Base-by-base conservation (phyloP, 2,329 filamentous ascomycete species). In the Nemania sp. region DNA sequence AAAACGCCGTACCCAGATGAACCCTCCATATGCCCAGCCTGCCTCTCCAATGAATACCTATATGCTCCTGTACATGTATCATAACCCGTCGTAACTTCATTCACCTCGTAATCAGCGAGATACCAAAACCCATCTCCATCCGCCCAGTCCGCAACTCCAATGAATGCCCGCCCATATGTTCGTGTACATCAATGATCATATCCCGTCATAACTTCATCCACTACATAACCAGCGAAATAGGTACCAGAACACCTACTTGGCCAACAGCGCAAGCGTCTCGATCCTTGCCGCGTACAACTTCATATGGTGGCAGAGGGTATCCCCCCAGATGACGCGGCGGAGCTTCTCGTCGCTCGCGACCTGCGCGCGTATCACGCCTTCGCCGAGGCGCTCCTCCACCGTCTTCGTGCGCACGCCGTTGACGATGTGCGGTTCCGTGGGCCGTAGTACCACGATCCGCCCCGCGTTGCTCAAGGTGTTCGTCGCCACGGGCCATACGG, bases 291-390 rank as follows among this genome's bases (percentile, higher is more conserved):
- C 82, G 71, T 96, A 96, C 17, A 94, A 66, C 54, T 77, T 82
- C 91, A 96, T 95, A 62, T 85, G 78, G 73, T 95, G 91, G 68
- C 85, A 88, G 37, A 90, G 76, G 0, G 89, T 88, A 68, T 96
- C 90, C 0, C 91, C 91, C 80, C 91, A 96, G 3, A 96, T 77
- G 0, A 91, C 80, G 1, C 77, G 79, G 20, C 87, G 76, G 45
- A 96, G 70, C 66, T 89, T 77, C 37, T 86, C 81, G 59, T 94
- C 88, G 0, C 76, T 81, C 7, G 86, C 80, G 8, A 85, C 79
- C 57, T 86, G 86, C 2, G 89, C 89, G 41, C n/a, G n/a, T n/a
- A 89, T 80, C 0, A 91, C 81, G 4, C 84, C 81, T 43, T 86
- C 80, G 53, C 73, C 71, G 17, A 85, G 72, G 36, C 77, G 69